A percentile compares a stretch with the other conserved stretches of the same genome.
phyloP scores from a whole-genome alignment of 2,329 filamentous ascomycete species.

The Pochonia chlamydosporia region DNA sequence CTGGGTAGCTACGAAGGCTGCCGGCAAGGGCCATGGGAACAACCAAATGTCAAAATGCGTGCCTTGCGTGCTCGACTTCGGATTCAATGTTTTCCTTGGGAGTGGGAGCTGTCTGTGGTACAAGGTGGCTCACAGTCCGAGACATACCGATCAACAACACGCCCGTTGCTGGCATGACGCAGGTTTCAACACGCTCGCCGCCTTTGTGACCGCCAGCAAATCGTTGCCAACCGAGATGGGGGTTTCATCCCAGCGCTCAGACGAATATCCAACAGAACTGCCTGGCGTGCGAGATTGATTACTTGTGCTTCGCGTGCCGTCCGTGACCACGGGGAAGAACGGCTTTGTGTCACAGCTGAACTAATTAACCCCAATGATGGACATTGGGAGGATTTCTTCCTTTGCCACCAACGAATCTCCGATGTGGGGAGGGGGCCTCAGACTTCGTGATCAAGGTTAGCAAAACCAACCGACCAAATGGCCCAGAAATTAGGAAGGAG shows the following conservation, averaged over 20 bases:
- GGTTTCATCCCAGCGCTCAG: neutral
- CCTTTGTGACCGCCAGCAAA: neutral
- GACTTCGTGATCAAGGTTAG: too few relatives aligned
- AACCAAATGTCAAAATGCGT: too few relatives aligned
- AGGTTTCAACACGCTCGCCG: neutral
- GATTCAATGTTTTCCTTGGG: too few relatives aligned
- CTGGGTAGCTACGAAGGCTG: too few relatives aligned
- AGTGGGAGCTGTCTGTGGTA: slow-evolving; percentile 3
- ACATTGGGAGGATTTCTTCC: too few relatives aligned
- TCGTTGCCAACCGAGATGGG: neutral
- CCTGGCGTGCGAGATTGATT: neutral
- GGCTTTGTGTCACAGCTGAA: neutral
- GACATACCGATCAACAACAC: slow-evolving; percentile 4
- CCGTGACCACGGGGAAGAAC: neutral
- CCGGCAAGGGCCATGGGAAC: too few relatives aligned
- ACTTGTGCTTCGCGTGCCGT: neutral
- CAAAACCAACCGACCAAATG: too few relatives aligned
- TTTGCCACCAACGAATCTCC: neutral
- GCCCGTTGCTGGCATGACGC: neutral
- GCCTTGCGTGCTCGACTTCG: too few relatives aligned
- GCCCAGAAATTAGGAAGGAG: too few relatives aligned
- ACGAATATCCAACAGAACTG: neutral
- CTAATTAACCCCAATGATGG: neutral
- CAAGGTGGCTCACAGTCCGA: slow-evolving; percentile 17
- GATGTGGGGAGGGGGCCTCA: neutral